A percentile compares a stretch with the other conserved stretches of the same genome.
Evolutionary conservation across 495 filamentous ascomycete species (phyloP).

Genomic region (Durotheca rogersii): DNA sequence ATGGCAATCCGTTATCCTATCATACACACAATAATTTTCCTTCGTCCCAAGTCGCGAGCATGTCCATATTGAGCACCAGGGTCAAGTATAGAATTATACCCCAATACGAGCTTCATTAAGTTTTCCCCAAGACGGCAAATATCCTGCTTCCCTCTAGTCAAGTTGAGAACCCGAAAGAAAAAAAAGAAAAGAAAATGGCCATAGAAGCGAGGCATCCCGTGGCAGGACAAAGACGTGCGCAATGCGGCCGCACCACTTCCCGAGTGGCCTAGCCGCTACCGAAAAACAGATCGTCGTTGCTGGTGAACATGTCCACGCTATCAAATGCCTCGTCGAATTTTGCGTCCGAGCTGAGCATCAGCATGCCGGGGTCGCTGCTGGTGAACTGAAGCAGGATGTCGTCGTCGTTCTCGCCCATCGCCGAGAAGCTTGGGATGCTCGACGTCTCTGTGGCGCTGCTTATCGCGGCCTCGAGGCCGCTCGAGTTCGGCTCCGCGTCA

Average conservation of each 20-base stretch:
- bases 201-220: too few relatives aligned
- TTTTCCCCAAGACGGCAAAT: constrained; percentile 1
- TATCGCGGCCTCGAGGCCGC: constrained; percentile 30
- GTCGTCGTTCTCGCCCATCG: constrained; percentile 35
- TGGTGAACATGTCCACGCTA: constrained; percentile 43
- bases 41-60: constrained; percentile 2
- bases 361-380: constrained; percentile 41
- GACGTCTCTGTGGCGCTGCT: constrained; percentile 32
- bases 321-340: constrained; percentile 51
- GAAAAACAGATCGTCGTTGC: constrained; percentile 50
- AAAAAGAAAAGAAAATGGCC: too few relatives aligned
- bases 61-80: constrained; percentile 1
- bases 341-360: constrained; percentile 38
- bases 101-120: constrained; percentile 3
- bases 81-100: constrained; percentile 20
- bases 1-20: constrained; percentile 20
- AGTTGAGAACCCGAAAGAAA: too few relatives aligned
- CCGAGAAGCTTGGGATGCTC: constrained; percentile 37
- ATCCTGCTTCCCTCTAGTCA: neutral
- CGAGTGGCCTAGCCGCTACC: constrained; percentile 29
- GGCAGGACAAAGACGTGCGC: constrained; percentile 35
- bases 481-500: constrained; percentile 43
- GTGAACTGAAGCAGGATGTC: constrained; percentile 38
- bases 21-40: constrained; percentile 22
- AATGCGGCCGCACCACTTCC: constrained; percentile 24